Evolutionary conservation across 139 green algal genomes (phyloP), one percentile per base, ranked within the genome.

Genomic region (Asterochloris sp.): DNA sequence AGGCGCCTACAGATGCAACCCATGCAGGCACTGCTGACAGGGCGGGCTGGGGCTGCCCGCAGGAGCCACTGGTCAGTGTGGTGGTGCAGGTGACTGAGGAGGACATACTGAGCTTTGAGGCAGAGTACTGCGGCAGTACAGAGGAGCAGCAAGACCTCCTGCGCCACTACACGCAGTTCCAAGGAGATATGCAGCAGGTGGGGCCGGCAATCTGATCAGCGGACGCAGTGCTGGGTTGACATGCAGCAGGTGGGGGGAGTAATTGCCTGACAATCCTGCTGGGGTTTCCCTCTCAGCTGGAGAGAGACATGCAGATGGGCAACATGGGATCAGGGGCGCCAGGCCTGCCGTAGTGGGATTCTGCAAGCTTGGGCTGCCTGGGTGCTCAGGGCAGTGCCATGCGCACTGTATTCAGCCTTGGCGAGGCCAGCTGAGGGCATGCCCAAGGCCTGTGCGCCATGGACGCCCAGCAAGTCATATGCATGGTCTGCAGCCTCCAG

Each of bases 111-210:
- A 61, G 27, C 10, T 94, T 95, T 69, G 83, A 89, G 79, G 82
- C 82, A 10, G 60, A 87, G 60, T 99, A 93, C 85, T 86, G 93
- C 0, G 95, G 95, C 23, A 91, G 86, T 11, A 82, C 88, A 0
- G 91, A 97, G 84, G 96, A 98, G 86, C 69, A 68, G 15, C 27
- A 13, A 8, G 94, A 99, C 68, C 73, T 99, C 47, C 88, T 97
- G 29, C 79, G 85, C 66, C 81, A 91, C 16, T 98, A 98, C 83
- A 23, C 63, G 0, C 74, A 92, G 29, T 95, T 95, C 83, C 76
- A 89, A 15, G 96, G 96, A 12, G 83, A 95, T 85, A 98, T 98
- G 96, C 19, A 75, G 12, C 80, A 90, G 81, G 92, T 94, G 78
- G 81, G 86, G n/a, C 29, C 62, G 16, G 0, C 29, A 1, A 19